phyloP scores from a whole-genome alignment of 495 filamentous ascomycete genomes.

The Talaromyces thailandensis region DNA sequence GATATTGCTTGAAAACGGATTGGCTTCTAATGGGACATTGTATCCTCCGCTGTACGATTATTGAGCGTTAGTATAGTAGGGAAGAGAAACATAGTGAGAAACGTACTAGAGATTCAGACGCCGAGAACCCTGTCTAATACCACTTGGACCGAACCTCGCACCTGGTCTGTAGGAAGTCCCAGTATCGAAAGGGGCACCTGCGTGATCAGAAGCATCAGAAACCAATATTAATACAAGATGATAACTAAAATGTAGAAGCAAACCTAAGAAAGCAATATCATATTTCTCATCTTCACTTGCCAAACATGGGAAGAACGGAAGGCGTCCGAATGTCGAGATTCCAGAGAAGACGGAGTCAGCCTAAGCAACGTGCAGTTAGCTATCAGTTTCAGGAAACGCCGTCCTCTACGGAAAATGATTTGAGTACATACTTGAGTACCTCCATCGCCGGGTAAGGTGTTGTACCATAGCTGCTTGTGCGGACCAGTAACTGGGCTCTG shows the following conservation, averaged over 20 bases:
- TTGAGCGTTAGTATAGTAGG: neutral
- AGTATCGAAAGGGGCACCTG: slow-evolving; percentile 54
- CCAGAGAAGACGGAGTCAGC: slow-evolving; percentile 67
- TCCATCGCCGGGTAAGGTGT: slow-evolving; percentile 57
- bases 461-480: slow-evolving; percentile 53
- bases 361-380: slow-evolving; percentile 23
- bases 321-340: slow-evolving; percentile 67
- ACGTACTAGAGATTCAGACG: slow-evolving; percentile 61
- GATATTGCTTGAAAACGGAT: slow-evolving; percentile 58
- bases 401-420: neutral
- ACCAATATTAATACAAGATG: too few relatives aligned
- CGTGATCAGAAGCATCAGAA: neutral
- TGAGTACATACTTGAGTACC: slow-evolving; percentile 45
- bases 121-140: slow-evolving; percentile 72
- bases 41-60: slow-evolving; percentile 44
- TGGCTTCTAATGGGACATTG: slow-evolving; percentile 50
- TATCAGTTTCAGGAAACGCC: neutral
- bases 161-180: slow-evolving; percentile 74
- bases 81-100: neutral
- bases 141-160: slow-evolving; percentile 73
- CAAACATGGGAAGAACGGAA: slow-evolving; percentile 73
- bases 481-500: slow-evolving; percentile 51
- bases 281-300: slow-evolving; percentile 59
- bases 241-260: too few relatives aligned
- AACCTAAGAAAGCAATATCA: slow-evolving; percentile 76